Evolutionary conservation across 2,329 filamentous ascomycete species (phyloP).

Genomic region (Epichloe hybrida): DNA sequence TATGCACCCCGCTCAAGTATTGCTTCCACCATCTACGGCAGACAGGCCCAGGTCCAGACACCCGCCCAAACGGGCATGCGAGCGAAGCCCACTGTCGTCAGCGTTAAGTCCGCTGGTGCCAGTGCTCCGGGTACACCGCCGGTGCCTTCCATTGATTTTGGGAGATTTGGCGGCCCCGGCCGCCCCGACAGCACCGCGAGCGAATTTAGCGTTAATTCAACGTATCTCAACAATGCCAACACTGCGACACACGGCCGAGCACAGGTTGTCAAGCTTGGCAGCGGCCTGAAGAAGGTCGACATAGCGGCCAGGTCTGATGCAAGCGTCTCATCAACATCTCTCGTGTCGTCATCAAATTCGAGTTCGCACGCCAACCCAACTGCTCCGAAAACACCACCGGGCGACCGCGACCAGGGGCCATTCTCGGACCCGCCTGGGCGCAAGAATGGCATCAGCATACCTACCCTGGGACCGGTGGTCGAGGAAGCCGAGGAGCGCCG

Average conservation of each 20-base stretch:
- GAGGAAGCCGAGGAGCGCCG: slow-evolving; percentile 31
- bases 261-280: slow-evolving; percentile 46
- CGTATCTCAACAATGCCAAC: slow-evolving; percentile 52
- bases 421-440: slow-evolving; percentile 41
- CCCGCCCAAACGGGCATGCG: slow-evolving; percentile 79
- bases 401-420: slow-evolving; percentile 42
- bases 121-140: slow-evolving; percentile 49
- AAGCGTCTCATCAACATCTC: slow-evolving; percentile 12
- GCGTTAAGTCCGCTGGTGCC: slow-evolving; percentile 60
- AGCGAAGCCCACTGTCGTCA: slow-evolving; percentile 84
- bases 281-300: slow-evolving; percentile 32
- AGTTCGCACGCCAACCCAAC: slow-evolving; percentile 31
- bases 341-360: slow-evolving; percentile 6
- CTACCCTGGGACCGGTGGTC: slow-evolving; percentile 40
- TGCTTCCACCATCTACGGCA: slow-evolving; percentile 86
- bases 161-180: slow-evolving; percentile 33
- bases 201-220: slow-evolving; percentile 54
- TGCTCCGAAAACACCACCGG: slow-evolving; percentile 33
- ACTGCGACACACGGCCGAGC: slow-evolving; percentile 44
- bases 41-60: slow-evolving; percentile 70
- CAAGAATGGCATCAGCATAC: slow-evolving; percentile 22
- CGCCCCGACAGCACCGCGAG: slow-evolving; percentile 41
- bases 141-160: slow-evolving; percentile 57
- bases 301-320: slow-evolving; percentile 25
- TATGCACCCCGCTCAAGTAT: slow-evolving; percentile 58